A percentile compares a stretch with the other conserved stretches of the same genome.
Conservation (phyloP, 169 alveolate genomes). For the Eimeria tenella region DNA sequence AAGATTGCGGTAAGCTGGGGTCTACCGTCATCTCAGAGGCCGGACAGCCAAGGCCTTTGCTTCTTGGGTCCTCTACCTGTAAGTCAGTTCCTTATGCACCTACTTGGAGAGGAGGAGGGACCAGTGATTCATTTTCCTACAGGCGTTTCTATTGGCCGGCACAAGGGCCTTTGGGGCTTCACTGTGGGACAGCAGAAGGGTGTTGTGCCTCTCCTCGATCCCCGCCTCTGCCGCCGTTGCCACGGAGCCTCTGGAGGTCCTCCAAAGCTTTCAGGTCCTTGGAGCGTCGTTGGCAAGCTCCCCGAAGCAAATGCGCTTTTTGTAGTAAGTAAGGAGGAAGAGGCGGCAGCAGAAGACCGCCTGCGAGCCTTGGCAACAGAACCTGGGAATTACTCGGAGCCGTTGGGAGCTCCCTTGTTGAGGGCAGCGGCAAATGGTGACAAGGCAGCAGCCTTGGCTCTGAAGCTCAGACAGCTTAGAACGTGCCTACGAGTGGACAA, state of each 20-base stretch:
- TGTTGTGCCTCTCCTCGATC: slow-evolving; percentile 80
- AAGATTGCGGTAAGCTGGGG: slow-evolving; percentile 79
- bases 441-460: slow-evolving; percentile 58
- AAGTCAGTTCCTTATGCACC: slow-evolving; percentile 73
- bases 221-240: slow-evolving; percentile 68
- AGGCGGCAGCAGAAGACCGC: slow-evolving; percentile 56
- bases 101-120: slow-evolving; percentile 83
- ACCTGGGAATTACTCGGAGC: neutral
- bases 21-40: slow-evolving; percentile 82
- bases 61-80: slow-evolving; percentile 84
- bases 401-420: neutral
- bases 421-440: slow-evolving; percentile 54
- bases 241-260: slow-evolving; percentile 56
- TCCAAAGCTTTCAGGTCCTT: slow-evolving; percentile 71
- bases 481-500: slow-evolving; percentile 53
- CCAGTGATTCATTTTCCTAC: slow-evolving; percentile 84
- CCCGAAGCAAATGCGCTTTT: slow-evolving; percentile 77
- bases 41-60: slow-evolving; percentile 87
- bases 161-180: slow-evolving; percentile 84
- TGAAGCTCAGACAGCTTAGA: slow-evolving; percentile 64
- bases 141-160: slow-evolving; percentile 82
- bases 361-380: neutral
- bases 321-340: slow-evolving; percentile 70
- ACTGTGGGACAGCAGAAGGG: slow-evolving; percentile 87
- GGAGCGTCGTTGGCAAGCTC: slow-evolving; percentile 74